Evolutionary conservation across 2,329 filamentous ascomycete species (phyloP), one percentile per base, ranked within the genome.

Genomic region (Talaromyces rugulosus): DNA sequence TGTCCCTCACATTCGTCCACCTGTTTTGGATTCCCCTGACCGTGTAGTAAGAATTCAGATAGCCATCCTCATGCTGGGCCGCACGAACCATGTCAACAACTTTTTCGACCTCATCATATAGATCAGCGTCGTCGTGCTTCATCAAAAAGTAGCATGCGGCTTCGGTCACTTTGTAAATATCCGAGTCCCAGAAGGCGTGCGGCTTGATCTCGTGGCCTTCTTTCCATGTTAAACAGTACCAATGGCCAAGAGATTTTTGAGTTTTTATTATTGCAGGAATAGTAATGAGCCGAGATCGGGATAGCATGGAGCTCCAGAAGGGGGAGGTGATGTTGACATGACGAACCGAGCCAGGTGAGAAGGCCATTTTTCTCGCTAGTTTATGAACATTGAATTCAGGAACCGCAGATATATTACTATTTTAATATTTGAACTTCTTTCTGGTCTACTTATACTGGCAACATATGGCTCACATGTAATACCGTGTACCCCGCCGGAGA

Each of bases 11-110:
- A 65, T 88, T 87, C 0, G 82, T 80, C 75, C 84, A 88, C 8
- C 85, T 71, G 58, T 82, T 81, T 0, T 74, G 78, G 0, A 83
- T 83, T 51, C 84, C 83, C 1, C 86, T 82, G 0, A 88, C 82
- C 0, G 83, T 86, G 64, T 83, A 88, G 67, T 88, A 85, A 6
- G 87, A 81, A 67, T 88, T 88, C 27, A 89, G 68, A 67, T 88
- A 89, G 0, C 86, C 86, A 67, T 88, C 86, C 1, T 75, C 70
- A 59, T 84, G 80, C 72, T 88, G 85, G 0, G 86, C 85, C 1
- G 67, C 71, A 7, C 79, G 68, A 11, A 88, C 86, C 80, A 85
- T 87, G 0, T 78, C 74, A 0, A 85, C 84, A n/a, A 87, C 70
- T 60, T 87, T 83, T 33, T 80, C 71, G 0, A 87, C 77, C 0